phyloP scores from a whole-genome alignment of 2,329 filamentous ascomycete species.

The Fusarium sp. region DNA sequence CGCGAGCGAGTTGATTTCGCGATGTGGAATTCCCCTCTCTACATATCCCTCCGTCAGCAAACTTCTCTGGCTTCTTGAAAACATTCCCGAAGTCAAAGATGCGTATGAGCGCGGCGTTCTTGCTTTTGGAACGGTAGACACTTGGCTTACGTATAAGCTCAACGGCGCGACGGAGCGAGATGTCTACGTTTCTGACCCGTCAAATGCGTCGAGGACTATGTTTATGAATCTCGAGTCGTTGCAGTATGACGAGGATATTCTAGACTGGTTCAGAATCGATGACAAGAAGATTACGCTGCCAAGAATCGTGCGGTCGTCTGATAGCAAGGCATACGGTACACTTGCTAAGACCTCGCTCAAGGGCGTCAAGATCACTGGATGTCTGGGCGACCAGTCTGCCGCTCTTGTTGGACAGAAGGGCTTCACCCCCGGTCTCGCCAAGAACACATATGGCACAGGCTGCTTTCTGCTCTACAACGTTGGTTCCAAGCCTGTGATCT shows the following conservation, averaged over 20 bases:
- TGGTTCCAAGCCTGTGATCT: constrained; percentile 80
- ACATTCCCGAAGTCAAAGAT: constrained; percentile 71
- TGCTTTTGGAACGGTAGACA: constrained; percentile 82
- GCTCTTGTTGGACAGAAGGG: constrained; percentile 83
- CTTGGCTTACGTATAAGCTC: constrained; percentile 83
- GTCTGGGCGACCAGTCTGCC: constrained; percentile 83
- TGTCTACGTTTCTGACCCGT: constrained; percentile 78
- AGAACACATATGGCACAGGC: constrained; percentile 88
- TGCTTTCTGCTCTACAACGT: constrained; percentile 89
- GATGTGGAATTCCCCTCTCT: constrained; percentile 81
- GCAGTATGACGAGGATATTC: constrained; percentile 76
- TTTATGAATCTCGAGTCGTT: constrained; percentile 84
- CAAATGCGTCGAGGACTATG: constrained; percentile 85
- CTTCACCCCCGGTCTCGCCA: constrained; percentile 78
- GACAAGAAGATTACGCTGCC: constrained; percentile 74
- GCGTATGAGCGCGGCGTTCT: constrained; percentile 77
- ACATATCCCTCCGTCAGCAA: constrained; percentile 85
- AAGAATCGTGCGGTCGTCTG: constrained; percentile 80
- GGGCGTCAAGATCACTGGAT: constrained; percentile 77
- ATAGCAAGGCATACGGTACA: constrained; percentile 72
- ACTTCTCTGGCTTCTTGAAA: constrained; percentile 78
- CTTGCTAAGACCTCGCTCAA: constrained; percentile 69
- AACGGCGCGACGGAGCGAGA: constrained; percentile 74
- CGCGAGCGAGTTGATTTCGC: constrained; percentile 70
- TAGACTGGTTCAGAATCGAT: constrained; percentile 80